These are phyloP conservation scores for Rhododendron henanense DNA, from an alignment of 148 eudicot species.

Conservation along the genomic window DNA sequence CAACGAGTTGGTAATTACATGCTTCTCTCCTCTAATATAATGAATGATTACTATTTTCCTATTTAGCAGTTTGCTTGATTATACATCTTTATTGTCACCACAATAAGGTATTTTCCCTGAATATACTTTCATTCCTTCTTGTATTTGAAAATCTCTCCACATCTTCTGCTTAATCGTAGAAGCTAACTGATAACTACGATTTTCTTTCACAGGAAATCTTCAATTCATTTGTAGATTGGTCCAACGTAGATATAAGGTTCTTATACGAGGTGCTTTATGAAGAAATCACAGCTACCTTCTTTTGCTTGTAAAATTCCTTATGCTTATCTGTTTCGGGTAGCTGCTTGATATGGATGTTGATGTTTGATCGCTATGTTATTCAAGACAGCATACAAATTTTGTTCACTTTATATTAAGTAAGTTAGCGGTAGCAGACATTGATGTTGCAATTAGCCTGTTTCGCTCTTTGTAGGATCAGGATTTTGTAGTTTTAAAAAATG, in stretches of 20 bases:
- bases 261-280: background rate
- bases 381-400: background rate
- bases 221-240: background rate
- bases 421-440: background rate
- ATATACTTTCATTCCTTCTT: background rate
- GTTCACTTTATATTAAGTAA: background rate
- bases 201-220: background rate
- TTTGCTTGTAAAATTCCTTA: background rate
- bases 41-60: background rate
- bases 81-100: background rate
- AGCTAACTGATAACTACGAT: background rate
- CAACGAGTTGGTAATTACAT: background rate
- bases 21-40: background rate
- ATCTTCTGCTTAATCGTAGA: background rate
- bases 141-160: background rate
- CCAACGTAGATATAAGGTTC: background rate
- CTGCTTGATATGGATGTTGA: background rate
- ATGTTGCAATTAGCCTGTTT: background rate
- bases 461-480: background rate
- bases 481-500: background rate
- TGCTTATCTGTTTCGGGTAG: background rate
- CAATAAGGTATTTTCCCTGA: background rate
- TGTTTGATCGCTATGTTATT: background rate
- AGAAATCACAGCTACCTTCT: background rate
- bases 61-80: background rate